These are phyloP conservation scores for Moniliophthora roreri DNA, from an alignment of 1,284 basidiomycete genomes.

Conservation along the genomic window DNA sequence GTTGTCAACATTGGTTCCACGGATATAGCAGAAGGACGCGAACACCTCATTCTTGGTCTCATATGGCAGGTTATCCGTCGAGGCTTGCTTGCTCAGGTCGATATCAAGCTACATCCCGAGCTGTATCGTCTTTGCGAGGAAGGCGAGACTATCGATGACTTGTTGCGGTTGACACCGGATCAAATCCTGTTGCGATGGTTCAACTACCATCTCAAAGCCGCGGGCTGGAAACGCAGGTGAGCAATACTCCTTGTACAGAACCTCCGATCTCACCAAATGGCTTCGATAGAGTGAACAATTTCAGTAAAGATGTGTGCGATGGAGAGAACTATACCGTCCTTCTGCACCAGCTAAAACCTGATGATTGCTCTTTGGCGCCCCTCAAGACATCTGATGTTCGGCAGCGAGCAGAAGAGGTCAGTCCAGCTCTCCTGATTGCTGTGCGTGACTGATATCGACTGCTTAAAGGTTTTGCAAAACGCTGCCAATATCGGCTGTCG, in stretches of 20 bases:
- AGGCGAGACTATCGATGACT: constrained; percentile 94
- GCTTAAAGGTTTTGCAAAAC: constrained; percentile 76
- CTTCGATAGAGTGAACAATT: constrained; percentile 84
- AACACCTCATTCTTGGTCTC: constrained; percentile 97
- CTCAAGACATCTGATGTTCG: constrained; percentile 84
- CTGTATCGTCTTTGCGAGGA: constrained; percentile 95
- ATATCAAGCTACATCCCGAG: constrained; percentile 98
- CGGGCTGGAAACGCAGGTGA: constrained; percentile 85
- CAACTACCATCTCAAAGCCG: constrained; percentile 97
- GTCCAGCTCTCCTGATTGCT: constrained; percentile 10
- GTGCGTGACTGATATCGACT: background rate
- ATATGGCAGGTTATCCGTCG: constrained; percentile 99
- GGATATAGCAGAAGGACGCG: constrained; percentile 91
- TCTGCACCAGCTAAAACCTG: constrained; percentile 93
- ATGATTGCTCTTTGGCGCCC: constrained; percentile 90
- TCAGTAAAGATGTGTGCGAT: constrained; percentile 92
- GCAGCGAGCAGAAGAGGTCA: constrained; percentile 81
- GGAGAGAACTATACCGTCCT: constrained; percentile 98
- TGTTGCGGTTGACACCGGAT: constrained; percentile 91
- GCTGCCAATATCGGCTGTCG: constrained; percentile 93
- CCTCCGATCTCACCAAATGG: background rate
- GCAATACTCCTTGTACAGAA: constrained; percentile 14
- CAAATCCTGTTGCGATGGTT: constrained; percentile 98
- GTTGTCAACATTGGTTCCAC: constrained; percentile 97
- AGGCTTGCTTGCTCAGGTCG: constrained; percentile 92